Evolutionary conservation across 805 yeast species (phyloP), one percentile per base, ranked within the genome.

Genomic region (Lipomyces kockii): DNA sequence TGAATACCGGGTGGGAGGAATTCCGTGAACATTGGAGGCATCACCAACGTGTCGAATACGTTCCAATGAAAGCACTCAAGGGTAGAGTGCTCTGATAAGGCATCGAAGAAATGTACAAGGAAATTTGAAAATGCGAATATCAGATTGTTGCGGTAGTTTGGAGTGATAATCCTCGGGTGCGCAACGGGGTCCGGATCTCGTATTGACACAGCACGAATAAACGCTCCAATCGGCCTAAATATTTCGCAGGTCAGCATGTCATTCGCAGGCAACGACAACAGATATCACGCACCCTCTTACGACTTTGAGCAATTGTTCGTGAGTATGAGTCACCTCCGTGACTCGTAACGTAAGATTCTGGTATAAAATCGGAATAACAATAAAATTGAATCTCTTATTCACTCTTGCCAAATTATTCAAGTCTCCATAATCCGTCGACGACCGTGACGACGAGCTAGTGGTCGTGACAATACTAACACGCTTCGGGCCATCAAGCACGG

Each of bases 131-230:
- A 68, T 60, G 63, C 62, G 20, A 66, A 67, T 22, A 68, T 63
- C 20, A 68, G 65, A 59, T 65, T 62, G 32, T 68, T 68, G 52
- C 71, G 69, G 59, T 68, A 68, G 29, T 68, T 67, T 14, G 71
- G 70, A 14, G 71, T 68, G 35, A 68, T 68, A 34, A 63, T 60
- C 3, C 71, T 61, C 32, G 71, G 71, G 46, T 68, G 60, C 8
- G 37, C 59, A 9, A 43, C 57, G 2, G 71, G 70, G 25, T 65
- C 69, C n/a, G 71, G 71, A 34, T 68, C 71, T 14, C 71, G 61
- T 14, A 68, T 66, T 5, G 70, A 65, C 17, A 68, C 60, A 2
- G 58, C 34, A 35, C 65, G 62, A 14, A 68, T 54, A 35, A 59
- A 65, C 14, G 54, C 54, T 3, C 71, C 71, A 5, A 61, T 37